These are phyloP conservation scores for Volvariella surrecta DNA, from an alignment of 1,284 basidiomycete species.

Conservation along the genomic window DNA sequence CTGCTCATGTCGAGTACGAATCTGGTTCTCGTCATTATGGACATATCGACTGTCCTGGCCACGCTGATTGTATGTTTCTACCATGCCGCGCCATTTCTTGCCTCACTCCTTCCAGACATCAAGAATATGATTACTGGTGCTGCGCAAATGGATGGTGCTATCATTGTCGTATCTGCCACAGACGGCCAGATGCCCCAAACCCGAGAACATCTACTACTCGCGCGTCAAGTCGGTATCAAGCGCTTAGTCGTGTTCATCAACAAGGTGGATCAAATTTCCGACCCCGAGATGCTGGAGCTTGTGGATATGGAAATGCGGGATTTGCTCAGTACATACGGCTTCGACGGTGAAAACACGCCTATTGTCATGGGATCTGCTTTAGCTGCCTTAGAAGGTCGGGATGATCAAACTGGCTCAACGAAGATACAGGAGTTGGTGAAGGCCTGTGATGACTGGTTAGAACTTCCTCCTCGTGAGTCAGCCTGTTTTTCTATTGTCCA, in stretches of 20 bases:
- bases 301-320: conserved; percentile 99
- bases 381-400: conserved; percentile 85
- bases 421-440: conserved; percentile 85
- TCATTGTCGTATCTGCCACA: conserved; percentile 96
- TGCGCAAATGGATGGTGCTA: conserved; percentile 97
- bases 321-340: conserved; percentile 87
- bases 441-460: conserved; percentile 93
- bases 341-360: conserved; percentile 95
- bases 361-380: conserved; percentile 97
- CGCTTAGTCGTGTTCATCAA: conserved; percentile 99
- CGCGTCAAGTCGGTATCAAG: conserved; percentile 98
- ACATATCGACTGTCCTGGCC: conserved; percentile 98
- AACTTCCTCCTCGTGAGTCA: conserved; percentile 78
- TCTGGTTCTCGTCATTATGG: conserved; percentile 91
- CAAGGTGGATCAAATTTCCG: conserved; percentile 96
- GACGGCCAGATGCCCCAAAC: conserved; percentile 99
- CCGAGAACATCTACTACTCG: conserved; percentile 94
- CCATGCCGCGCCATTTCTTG: conserved; percentile 5
- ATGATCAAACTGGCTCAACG: conserved; percentile 71
- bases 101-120: conserved; percentile 48
- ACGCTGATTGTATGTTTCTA: conserved; percentile 71
- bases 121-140: conserved; percentile 99
- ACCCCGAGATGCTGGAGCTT: conserved; percentile 98
- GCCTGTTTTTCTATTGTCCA: conserved; percentile 13
- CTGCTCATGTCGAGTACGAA: conserved; percentile 97